Evolutionary conservation across 805 yeast genomes (phyloP).

Genomic region (Kuraishia piskuri): DNA sequence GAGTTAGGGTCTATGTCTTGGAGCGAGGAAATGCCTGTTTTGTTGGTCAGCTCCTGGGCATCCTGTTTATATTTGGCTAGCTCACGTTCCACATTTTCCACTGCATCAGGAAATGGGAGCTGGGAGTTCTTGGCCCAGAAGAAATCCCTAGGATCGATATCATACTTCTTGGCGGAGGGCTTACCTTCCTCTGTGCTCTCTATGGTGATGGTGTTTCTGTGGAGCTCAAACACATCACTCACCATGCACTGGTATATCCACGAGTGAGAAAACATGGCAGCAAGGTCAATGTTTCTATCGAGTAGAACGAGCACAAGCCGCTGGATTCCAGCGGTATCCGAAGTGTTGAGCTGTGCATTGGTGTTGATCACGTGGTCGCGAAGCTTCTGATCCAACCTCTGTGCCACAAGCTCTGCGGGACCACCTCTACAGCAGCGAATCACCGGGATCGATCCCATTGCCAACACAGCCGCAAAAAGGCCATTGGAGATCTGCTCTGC

Average conservation of each 20-base stretch:
- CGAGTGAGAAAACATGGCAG: slow-evolving; percentile 92
- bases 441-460: slow-evolving; percentile 75
- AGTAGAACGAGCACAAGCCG: slow-evolving; percentile 73
- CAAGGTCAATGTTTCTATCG: slow-evolving; percentile 84
- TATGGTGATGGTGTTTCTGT: slow-evolving; percentile 74
- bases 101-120: slow-evolving; percentile 97
- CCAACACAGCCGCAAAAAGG: slow-evolving; percentile 68
- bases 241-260: slow-evolving; percentile 98
- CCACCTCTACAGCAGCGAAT: slow-evolving; percentile 89
- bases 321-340: slow-evolving; percentile 24
- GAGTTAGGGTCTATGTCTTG: slow-evolving; percentile 65
- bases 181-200: slow-evolving; percentile 25
- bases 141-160: slow-evolving; percentile 87
- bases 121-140: slow-evolving; percentile 84
- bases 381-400: slow-evolving; percentile 71
- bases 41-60: slow-evolving; percentile 76
- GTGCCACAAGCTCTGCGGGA: slow-evolving; percentile 91
- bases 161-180: slow-evolving; percentile 52
- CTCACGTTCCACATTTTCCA: slow-evolving; percentile 87
- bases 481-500: slow-evolving; percentile 75
- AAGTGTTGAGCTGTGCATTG: slow-evolving; percentile 22
- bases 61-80: slow-evolving; percentile 75
- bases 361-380: slow-evolving; percentile 81
- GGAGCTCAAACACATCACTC: slow-evolving; percentile 78
- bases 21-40: slow-evolving; percentile 63